phyloP scores from a whole-genome alignment of 106 monocot genomes.

The Iris macrosiphon region DNA sequence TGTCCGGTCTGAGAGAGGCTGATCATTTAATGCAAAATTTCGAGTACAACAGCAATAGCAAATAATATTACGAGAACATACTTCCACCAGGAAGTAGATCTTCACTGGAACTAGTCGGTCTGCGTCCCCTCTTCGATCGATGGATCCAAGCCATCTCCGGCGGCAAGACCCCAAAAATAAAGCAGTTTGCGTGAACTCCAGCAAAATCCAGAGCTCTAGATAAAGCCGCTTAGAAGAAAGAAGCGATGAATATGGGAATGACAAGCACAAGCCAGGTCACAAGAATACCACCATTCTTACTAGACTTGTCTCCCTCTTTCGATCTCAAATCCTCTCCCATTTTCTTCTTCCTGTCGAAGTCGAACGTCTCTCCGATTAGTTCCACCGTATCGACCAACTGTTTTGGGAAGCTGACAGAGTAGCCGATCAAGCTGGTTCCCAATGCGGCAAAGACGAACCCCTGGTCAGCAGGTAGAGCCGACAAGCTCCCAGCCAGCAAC shows the following conservation, averaged over 20 bases:
- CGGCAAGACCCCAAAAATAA: slow-evolving; percentile 75
- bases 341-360: too few species aligned
- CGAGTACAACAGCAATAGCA: too few species aligned
- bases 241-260: slow-evolving; percentile 37
- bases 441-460: slow-evolving; percentile 76
- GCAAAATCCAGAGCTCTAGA: slow-evolving; percentile 80
- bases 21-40: too few species aligned
- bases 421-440: slow-evolving; percentile 81
- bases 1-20: too few species aligned
- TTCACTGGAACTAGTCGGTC: too few species aligned
- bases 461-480: slow-evolving; percentile 63
- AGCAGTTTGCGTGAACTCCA: slow-evolving; percentile 83
- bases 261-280: slow-evolving; percentile 54
- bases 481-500: slow-evolving; percentile 61
- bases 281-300: slow-evolving; percentile 8
- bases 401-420: slow-evolving; percentile 69
- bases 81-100: too few species aligned
- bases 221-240: slow-evolving; percentile 42
- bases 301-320: background rate
- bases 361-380: slow-evolving; percentile 28
- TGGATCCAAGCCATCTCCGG: slow-evolving; percentile 79
- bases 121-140: slow-evolving; percentile 31
- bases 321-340: background rate
- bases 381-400: slow-evolving; percentile 54
- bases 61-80: too few species aligned